Evolutionary conservation across 192 early-diverging fungal genomes (phyloP).

Genomic region (Coemansia sp.): DNA sequence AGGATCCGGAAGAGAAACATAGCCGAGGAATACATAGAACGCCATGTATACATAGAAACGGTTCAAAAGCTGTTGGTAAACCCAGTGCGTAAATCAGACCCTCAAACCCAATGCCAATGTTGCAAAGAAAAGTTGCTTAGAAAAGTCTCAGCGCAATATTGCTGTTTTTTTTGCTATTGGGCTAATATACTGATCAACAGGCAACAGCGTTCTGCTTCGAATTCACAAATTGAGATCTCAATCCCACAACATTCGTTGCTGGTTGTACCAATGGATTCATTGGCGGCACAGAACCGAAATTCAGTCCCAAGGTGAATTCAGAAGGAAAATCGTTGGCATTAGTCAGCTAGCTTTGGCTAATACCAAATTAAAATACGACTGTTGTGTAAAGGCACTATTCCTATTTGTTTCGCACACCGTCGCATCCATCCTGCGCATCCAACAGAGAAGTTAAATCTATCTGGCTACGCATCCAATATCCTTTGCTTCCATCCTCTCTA

Average conservation of each 20-base stretch:
- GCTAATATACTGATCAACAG: not conserved
- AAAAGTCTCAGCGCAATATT: not conserved
- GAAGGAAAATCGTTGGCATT: not conserved
- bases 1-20: too few species aligned
- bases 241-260: not conserved
- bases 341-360: not conserved
- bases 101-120: not conserved
- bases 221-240: not conserved
- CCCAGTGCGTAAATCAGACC: not conserved
- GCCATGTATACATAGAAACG: too few species aligned
- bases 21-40: too few species aligned
- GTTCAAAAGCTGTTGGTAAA: not conserved
- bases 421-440: constrained; percentile 6
- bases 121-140: not conserved
- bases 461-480: not conserved
- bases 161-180: not conserved
- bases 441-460: not conserved
- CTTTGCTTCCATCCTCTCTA: not conserved
- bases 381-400: not conserved
- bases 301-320: not conserved
- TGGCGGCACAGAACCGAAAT: not conserved
- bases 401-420: not conserved
- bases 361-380: not conserved
- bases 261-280: not conserved
- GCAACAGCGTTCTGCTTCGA: not conserved